A percentile compares a stretch with the other conserved stretches of the same genome.
Evolutionary conservation across 495 filamentous ascomycete genomes (phyloP).

Genomic region (Poronia punctata): DNA sequence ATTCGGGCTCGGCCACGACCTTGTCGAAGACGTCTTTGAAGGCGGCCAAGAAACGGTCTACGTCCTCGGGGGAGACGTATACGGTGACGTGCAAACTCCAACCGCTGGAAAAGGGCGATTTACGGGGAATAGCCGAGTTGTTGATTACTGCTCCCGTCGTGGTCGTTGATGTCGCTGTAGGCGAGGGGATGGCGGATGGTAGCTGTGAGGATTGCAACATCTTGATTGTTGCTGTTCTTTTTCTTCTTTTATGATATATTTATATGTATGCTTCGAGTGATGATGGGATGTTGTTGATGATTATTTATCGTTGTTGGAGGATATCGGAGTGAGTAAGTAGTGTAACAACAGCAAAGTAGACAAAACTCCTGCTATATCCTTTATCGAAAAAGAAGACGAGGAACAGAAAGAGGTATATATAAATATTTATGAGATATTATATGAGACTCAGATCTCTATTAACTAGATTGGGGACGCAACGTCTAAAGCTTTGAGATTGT

Average conservation of each 20-base stretch:
- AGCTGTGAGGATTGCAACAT: constrained; percentile 12
- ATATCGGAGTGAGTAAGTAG: too few species aligned
- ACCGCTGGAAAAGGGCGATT: constrained; percentile 10
- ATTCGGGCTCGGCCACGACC: constrained; percentile 39
- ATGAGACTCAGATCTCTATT: too few species aligned
- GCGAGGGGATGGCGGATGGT: constrained; percentile 1
- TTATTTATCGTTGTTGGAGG: too few species aligned
- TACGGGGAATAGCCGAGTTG: constrained; percentile 1
- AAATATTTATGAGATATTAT: too few species aligned
- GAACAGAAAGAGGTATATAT: too few species aligned
- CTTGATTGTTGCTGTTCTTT: neutral
- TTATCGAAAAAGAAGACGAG: too few species aligned
- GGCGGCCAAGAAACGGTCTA: constrained; percentile 33
- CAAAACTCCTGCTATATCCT: too few species aligned
- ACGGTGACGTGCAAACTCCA: constrained; percentile 37
- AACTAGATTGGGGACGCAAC: too few species aligned
- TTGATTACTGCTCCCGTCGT: neutral
- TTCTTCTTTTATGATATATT: neutral
- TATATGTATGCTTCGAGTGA: neutral
- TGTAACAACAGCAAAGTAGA: too few species aligned
- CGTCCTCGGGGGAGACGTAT: constrained; percentile 34
- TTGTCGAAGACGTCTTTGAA: constrained; percentile 35
- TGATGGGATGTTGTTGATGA: neutral
- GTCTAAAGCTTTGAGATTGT: too few species aligned
- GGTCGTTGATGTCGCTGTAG: constrained; percentile 2